phyloP scores from a whole-genome alignment of 768 basidiomycete genomes.

The Termitomyces heimii region DNA sequence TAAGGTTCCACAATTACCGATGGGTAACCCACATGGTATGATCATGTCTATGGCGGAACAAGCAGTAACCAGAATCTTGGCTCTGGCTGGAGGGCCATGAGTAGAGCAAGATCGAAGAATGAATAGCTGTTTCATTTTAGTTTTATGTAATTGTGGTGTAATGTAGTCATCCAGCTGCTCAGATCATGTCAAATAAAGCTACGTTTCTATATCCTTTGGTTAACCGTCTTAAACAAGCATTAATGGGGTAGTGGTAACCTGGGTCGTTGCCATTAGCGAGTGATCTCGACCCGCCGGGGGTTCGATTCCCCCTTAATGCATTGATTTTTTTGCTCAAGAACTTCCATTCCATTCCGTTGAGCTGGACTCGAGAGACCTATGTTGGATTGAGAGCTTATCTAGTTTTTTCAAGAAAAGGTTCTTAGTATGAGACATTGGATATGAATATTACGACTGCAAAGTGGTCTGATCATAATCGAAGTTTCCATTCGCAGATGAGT shows the following conservation, averaged over 20 bases:
- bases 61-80: slow-evolving; percentile 49
- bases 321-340: too few relatives aligned
- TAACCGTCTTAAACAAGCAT: background rate
- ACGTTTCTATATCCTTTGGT: too few relatives aligned
- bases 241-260: slow-evolving; percentile 3
- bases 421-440: background rate
- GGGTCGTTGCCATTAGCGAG: background rate
- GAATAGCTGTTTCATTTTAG: too few relatives aligned
- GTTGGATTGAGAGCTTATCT: background rate
- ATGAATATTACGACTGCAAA: background rate
- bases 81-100: slow-evolving; percentile 46
- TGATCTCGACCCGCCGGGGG: slow-evolving; percentile 73
- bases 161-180: too few relatives aligned
- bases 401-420: too few relatives aligned
- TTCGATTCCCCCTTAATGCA: slow-evolving; percentile 87
- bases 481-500: background rate
- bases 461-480: background rate
- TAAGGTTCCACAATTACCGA: slow-evolving; percentile 46
- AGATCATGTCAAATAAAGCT: too few relatives aligned
- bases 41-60: slow-evolving; percentile 57
- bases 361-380: too few relatives aligned
- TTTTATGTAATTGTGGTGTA: too few relatives aligned
- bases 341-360: too few relatives aligned
- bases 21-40: slow-evolving; percentile 51
- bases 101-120: background rate